Base-by-base conservation (phyloP, 495 filamentous ascomycete genomes). In the Hyphodiscus hymeniophilus region DNA sequence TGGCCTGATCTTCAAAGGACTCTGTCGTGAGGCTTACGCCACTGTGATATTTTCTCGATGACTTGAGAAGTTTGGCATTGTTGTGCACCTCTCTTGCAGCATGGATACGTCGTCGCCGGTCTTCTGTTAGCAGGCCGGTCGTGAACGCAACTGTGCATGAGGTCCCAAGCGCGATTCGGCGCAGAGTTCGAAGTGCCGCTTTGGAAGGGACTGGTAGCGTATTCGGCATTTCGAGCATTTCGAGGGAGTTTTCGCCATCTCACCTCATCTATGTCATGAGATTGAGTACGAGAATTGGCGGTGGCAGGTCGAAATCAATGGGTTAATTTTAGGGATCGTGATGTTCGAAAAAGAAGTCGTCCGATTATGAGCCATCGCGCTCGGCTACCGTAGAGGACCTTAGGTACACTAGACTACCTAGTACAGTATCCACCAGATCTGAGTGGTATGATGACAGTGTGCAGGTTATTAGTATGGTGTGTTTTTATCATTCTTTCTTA, bases 191-290 rank as follows among this genome's bases (percentile, higher is more conserved):
- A 44, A 77, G 56, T 51, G 70, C 74, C 42, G 68, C 70, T 62
- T 74, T 75, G 47, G 74, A 76, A 30, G 73, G 72, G 36, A 75
- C 66, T 50, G 69, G 69, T 31, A 73, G 65, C 35, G 66, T 52
- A 7, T 45, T 47, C 10, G 56, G 52, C 56, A 60, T 60, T 31
- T 38, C 36, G 13, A 20, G 52, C 56, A 60, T 60, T 31, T 38
- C 36, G 13, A 20, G 17, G 22, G 10, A n/a, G 8, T 11, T 12
- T 12, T 36, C 15, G 51, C 47, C 42, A 39, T 55, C 15, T 41
- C 42, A 39, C 52, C 15, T 41, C 38, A 48, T 40, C 16, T 34
- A 31, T 21, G 10, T 7, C 22, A 41, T 13, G 16, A 41, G 22
- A 28, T 18, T 11, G 24, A 17, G 22, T 20, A 3, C 8, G n/a